Evolutionary conservation across 2,329 filamentous ascomycete species (phyloP).

Genomic region (Arthrobotrys sinensis): DNA sequence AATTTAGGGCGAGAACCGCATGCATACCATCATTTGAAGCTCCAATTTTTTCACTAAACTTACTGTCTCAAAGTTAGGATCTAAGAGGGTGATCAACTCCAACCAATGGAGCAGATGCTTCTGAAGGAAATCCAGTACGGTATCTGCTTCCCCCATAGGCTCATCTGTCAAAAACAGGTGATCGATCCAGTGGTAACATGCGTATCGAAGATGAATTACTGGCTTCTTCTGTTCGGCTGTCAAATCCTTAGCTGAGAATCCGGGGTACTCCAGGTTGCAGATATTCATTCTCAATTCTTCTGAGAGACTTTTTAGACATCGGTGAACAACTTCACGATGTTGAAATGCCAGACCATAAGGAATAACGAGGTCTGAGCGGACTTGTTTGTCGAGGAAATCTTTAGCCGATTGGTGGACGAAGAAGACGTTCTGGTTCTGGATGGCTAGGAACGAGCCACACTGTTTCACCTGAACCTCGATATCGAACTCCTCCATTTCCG

Average conservation of each 20-base stretch:
- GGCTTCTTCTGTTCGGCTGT: background rate
- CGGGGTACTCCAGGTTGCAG: background rate
- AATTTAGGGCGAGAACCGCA: background rate
- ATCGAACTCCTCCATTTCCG: background rate
- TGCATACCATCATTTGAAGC: background rate
- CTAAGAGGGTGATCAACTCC: background rate
- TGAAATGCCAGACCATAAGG: background rate
- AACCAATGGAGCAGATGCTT: slow-evolving; percentile 12
- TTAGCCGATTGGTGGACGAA: slow-evolving; percentile 40
- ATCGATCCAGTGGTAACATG: slow-evolving; percentile 13
- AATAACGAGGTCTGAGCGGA: background rate
- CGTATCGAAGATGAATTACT: slow-evolving; percentile 4
- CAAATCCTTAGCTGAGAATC: background rate
- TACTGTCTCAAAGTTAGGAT: background rate
- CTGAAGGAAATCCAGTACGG: slow-evolving; percentile 1
- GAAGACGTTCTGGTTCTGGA: slow-evolving; percentile 7
- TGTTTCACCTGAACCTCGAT: slow-evolving; percentile 11
- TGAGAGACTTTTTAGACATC: background rate
- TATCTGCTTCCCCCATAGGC: slow-evolving; percentile 63
- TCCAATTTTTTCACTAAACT: background rate
- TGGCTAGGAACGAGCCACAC: slow-evolving; percentile 22
- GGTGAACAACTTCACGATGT: background rate
- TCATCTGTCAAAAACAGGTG: slow-evolving; percentile 12
- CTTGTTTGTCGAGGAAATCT: slow-evolving; percentile 15
- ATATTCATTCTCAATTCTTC: slow-evolving; percentile 1